Base-by-base conservation (phyloP, 2,329 filamentous ascomycete species). In the Neonectria hederae region DNA sequence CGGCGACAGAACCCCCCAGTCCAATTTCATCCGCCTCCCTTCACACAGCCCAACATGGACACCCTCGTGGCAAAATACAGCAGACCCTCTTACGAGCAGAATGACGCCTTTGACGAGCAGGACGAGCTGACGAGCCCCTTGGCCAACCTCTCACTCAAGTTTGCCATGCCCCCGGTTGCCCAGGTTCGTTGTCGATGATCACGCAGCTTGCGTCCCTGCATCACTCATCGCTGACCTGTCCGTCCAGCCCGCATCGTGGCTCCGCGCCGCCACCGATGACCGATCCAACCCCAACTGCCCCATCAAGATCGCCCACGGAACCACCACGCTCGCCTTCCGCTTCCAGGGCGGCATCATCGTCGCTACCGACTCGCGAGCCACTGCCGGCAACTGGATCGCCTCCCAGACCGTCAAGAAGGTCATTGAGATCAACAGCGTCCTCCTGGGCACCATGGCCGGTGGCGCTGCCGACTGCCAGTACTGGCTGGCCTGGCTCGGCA, bases 351-450 rank as follows among this genome's bases (percentile, higher is more conserved):
- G 96, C 78, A 98, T 99, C 83, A 97, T 99, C 77, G 95, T 99
- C 56, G 95, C 95, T 59, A 99, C 96, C 64, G 96, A 99, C 83
- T 99, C 96, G 65, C 90, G 96, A 83, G 96, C 96, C 65, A 97
- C 96, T 52, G 95, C 96, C 30, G 96, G 96, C 76, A 97, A 96
- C 88, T 99, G 96, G 96, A 99, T 99, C 82, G 96, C 96, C 71
- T 97, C 93, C 83, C 96, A 99, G 87, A 99, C 96, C 58, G 96
- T 99, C 78, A 99, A 99, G 90, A 99, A 99, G 87, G 96, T 99
- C 73, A 98, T 99, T 78, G 94, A 97, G 87, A 97, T 97, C 86
- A 97, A 97, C 85, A 93, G 87, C 82, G 92, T 91, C 81, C 87
- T 99, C 81, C 83, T 99, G 76, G 96, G 96, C 70, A 99, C 96